phyloP scores from a whole-genome alignment of 805 yeast genomes.

The Torulaspora franciscae region DNA sequence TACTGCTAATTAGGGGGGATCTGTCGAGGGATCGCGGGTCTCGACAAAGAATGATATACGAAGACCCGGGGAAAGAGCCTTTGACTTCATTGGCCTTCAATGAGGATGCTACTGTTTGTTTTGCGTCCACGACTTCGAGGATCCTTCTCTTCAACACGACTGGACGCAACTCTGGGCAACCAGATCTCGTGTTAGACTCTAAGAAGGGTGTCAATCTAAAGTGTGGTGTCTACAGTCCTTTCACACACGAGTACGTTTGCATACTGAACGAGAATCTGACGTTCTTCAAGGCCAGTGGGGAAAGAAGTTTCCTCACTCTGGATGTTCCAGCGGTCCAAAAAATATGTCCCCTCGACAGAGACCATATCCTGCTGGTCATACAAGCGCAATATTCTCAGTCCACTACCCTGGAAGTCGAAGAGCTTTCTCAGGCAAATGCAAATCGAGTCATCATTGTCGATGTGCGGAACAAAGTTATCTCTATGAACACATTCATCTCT shows the following conservation, averaged over 20 bases:
- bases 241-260: constrained; percentile 51
- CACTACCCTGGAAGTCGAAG: constrained; percentile 32
- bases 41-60: constrained; percentile 74
- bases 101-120: constrained; percentile 48
- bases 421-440: constrained; percentile 34
- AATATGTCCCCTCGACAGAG: constrained; percentile 42
- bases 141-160: constrained; percentile 68
- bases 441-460: constrained; percentile 66
- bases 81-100: constrained; percentile 68
- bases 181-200: constrained; percentile 44
- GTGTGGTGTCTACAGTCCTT: constrained; percentile 39
- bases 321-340: constrained; percentile 51
- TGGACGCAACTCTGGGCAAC: constrained; percentile 71
- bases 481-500: constrained; percentile 65
- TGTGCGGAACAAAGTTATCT: constrained; percentile 59
- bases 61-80: constrained; percentile 58
- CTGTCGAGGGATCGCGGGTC: constrained; percentile 83
- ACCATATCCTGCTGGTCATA: constrained; percentile 58
- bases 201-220: constrained; percentile 43
- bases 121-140: constrained; percentile 69
- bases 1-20: constrained; percentile 82
- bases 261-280: constrained; percentile 60
- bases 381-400: constrained; percentile 39
- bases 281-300: constrained; percentile 54
- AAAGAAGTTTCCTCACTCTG: constrained; percentile 50